Evolutionary conservation across 306 rosid genomes (phyloP), one percentile per base, ranked within the genome.

Genomic region (Acacia acuminata): DNA sequence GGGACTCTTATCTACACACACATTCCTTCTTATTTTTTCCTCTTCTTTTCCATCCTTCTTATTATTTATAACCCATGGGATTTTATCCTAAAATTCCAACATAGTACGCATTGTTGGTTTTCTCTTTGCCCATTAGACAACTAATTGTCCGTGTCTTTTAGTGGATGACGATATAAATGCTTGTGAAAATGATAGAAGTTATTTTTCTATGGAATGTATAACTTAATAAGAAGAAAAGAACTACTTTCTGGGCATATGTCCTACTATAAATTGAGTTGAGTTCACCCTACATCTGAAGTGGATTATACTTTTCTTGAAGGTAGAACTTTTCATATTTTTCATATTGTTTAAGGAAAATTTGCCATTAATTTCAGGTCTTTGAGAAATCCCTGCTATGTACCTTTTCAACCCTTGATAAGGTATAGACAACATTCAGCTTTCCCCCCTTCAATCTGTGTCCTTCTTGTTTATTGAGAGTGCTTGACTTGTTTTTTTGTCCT

Each of bases 361-460:
- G 64, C 19, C 75, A 61, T 73, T 73, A 71, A 71, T 85, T 86
- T 84, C 92, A 93, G 98, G 94, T 94, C 44, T 93, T 91, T 87
- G 96, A 81, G 86, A 91, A 89, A 83, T 90, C 98, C 73, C 45
- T 88, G 78, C 94, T 38, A 61, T 92, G 94, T 81, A 81, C 94
- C 75, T 90, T 91, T 77, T 80, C 98, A 71, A 89, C 93, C 73
- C 73, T 89, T 53, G 93, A 92, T 64, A 96, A 96, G 96, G 98
- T 94, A 86, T 40, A 72, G 2, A 53, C 48, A 34, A 63, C 51
- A 64, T 73, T 74, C 25, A 70, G 27, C 44, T 4, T 22, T 27
- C 43, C 80, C 67, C 60, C 32, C 32, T 14, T 4, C 9, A 32
- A 32, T 32, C 36, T 32, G 4, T 44, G 44, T 77, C n/a, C 50